These are phyloP conservation scores for Penicillium sp. DNA, from an alignment of 2,329 filamentous ascomycete genomes.

Conservation along the genomic window DNA sequence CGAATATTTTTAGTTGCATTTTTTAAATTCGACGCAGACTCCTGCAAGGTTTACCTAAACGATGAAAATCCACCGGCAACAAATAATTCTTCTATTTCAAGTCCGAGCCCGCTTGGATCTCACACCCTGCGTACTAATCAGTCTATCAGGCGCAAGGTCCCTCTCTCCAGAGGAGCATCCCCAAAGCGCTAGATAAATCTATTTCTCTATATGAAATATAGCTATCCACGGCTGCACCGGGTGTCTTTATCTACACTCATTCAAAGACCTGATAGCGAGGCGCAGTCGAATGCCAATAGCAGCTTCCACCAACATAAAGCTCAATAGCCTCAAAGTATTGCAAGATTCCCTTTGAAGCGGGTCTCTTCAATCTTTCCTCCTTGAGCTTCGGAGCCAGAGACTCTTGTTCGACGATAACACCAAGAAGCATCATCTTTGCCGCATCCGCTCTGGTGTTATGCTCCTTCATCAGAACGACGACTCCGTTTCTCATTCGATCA, in stretches of 20 bases:
- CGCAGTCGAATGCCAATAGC: constrained; percentile 3
- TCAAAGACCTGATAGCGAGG: not conserved
- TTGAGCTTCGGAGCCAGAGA: constrained; percentile 6
- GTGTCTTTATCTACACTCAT: not conserved
- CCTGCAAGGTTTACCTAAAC: no score
- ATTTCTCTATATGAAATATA: not conserved
- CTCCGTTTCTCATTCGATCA: constrained; percentile 9
- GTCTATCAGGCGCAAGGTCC: no score
- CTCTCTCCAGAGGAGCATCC: not conserved
- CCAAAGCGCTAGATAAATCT: not conserved
- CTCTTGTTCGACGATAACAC: constrained; percentile 11
- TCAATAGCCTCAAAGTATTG: constrained; percentile 7
- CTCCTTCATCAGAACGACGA: constrained; percentile 8
- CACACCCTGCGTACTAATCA: not conserved
- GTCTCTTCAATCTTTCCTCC: not conserved
- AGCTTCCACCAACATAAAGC: constrained; percentile 4
- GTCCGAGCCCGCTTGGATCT: not conserved
- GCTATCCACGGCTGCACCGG: not conserved
- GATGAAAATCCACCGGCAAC: not conserved
- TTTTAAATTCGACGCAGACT: not conserved
- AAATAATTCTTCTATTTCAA: not conserved
- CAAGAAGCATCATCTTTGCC: constrained; percentile 6
- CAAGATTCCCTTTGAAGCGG: not conserved
- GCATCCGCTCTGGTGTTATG: not conserved
- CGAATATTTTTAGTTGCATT: not conserved